Conservation (phyloP, 306 rosid species). For the Canavalia ensiformis region DNA sequence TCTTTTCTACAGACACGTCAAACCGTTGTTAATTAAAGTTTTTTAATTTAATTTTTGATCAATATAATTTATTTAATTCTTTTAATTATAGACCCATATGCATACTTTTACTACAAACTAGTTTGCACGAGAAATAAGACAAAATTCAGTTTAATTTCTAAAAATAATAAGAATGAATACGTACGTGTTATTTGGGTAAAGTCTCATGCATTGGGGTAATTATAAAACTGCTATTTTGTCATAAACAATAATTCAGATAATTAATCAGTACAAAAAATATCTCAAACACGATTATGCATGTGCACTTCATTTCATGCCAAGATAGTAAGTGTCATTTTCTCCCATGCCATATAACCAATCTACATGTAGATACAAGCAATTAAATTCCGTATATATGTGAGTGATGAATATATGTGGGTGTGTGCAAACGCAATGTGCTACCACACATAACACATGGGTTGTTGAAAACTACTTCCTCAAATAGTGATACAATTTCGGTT, state of each 20-base stretch:
- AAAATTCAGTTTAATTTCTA: too few relatives aligned
- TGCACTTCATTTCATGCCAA: neutral
- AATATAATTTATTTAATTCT: too few relatives aligned
- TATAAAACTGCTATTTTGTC: neutral
- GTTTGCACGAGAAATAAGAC: too few relatives aligned
- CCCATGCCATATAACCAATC: neutral
- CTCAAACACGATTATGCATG: neutral
- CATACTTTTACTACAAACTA: too few relatives aligned
- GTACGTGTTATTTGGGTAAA: too few relatives aligned
- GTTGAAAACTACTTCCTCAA: slow-evolving; percentile 10
- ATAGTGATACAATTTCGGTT: neutral
- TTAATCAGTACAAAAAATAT: too few relatives aligned
- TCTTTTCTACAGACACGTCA: too few relatives aligned
- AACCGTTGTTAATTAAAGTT: too few relatives aligned
- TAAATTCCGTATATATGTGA: neutral
- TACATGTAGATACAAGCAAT: slow-evolving; percentile 10
- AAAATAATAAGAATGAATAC: too few relatives aligned
- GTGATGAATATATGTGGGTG: slow-evolving; percentile 1
- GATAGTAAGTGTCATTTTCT: slow-evolving; percentile 6
- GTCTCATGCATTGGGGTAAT: too few relatives aligned
- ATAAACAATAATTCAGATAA: neutral
- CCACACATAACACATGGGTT: neutral
- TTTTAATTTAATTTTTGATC: too few relatives aligned
- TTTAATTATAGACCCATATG: too few relatives aligned
- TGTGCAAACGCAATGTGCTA: neutral